Percentiles rank a stretch among this genome's conserved stretches.
Evolutionary conservation across 2,329 filamentous ascomycete genomes (phyloP).

Genomic region (Aspergillus sp.): DNA sequence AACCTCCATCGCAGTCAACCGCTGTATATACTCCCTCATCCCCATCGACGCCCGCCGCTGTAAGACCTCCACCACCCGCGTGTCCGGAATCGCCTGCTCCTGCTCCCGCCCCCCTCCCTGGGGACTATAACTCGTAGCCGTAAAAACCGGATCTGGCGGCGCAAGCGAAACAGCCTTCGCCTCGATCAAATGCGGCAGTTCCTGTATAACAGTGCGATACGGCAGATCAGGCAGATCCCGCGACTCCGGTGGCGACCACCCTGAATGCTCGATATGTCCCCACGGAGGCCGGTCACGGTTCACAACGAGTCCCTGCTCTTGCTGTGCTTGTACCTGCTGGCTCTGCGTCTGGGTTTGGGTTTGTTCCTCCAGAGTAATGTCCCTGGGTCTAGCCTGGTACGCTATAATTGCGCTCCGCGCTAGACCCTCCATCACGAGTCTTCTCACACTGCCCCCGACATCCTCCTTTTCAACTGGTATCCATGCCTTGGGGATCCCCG

Average conservation of each 20-base stretch:
- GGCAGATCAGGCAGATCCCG: conserved; percentile 72
- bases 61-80: conserved; percentile 62
- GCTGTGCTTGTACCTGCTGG: not conserved
- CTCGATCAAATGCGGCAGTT: conserved; percentile 85
- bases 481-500: conserved; percentile 78
- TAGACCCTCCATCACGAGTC: conserved; percentile 66
- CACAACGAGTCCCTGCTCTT: conserved; percentile 17
- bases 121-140: conserved; percentile 31
- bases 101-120: conserved; percentile 17
- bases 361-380: conserved; percentile 41
- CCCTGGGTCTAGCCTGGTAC: conserved; percentile 66
- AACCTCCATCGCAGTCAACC: conserved; percentile 63
- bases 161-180: conserved; percentile 85
- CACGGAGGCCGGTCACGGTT: conserved; percentile 53
- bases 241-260: conserved; percentile 77
- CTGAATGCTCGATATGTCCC: conserved; percentile 77
- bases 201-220: conserved; percentile 71
- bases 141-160: conserved; percentile 47
- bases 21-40: conserved; percentile 69
- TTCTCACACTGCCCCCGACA: conserved; percentile 65
- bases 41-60: conserved; percentile 65
- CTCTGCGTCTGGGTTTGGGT: conserved; percentile 22
- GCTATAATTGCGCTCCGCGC: conserved; percentile 73
- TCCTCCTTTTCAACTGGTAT: conserved; percentile 82
- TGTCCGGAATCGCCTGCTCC: conserved; percentile 48